Evolutionary conservation across 139 green algal species (phyloP), one percentile per base, ranked within the genome.

Genomic region (Chlorella sp.): DNA sequence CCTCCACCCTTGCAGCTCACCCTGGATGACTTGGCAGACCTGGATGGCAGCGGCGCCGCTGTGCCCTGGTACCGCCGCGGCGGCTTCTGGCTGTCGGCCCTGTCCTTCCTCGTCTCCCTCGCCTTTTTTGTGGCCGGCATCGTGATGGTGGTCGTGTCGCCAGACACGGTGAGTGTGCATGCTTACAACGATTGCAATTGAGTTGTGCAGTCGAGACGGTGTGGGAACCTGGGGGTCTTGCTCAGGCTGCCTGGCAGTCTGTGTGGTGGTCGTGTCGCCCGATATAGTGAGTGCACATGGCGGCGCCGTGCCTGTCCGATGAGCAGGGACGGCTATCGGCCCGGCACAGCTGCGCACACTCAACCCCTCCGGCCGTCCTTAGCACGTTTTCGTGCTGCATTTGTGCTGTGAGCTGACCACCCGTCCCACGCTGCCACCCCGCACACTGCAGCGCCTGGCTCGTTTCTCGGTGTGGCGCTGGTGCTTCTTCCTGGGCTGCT

Each of bases 401-500:
- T 16, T 20, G 56, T n/a, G n/a, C n/a, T n/a, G n/a, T n/a, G n/a
- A n/a, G 13, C 56, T 65, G 9, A 3, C 56, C 30, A 20, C 30
- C 32, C 64, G 16, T 41, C 30, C 28, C 32, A 40, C 22, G 60
- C 26, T 17, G 32, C 64, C 22, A 32, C 1, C 22, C 32, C 34
- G 32, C 64, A 30, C 17, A 7, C 41, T 38, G 41, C 24, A 22
- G 24, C 70, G 72, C 26, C 43, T 60, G 60, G 60, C 41, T 8
- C 20, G 19, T 1, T 83, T 83, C 30, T 43, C 67, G 0, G 51
- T 62, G 14, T 83, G 77, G 77, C 77, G 77, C 77, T 83, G 77
- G 77, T 83, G 58, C 77, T 83, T 83, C 77, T 83, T 83, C 77
- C 77, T 83, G 28, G 60, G 77, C 40, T 75, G 60, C 77, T 83